Evolutionary conservation across 306 rosid species (phyloP).

Genomic region (Malus asiatica): DNA sequence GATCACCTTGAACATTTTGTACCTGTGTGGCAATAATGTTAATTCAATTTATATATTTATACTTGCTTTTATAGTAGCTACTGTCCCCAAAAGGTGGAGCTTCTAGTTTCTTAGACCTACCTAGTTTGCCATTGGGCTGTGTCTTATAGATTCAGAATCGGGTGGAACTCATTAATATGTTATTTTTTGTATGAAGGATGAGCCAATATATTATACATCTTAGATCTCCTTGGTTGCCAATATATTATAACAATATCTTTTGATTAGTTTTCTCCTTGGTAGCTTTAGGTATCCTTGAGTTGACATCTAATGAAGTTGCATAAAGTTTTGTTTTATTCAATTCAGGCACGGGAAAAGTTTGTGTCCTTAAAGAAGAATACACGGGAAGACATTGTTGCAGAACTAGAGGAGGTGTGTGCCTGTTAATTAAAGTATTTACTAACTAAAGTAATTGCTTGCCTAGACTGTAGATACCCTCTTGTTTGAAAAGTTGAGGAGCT

Average conservation of each 20-base stretch:
- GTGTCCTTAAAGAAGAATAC: conserved; percentile 89
- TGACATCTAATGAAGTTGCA: conserved; percentile 15
- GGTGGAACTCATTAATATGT: neutral
- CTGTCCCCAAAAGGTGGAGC: neutral
- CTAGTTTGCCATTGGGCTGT: neutral
- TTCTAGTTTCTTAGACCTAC: neutral
- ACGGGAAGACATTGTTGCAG: conserved; percentile 76
- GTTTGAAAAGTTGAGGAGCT: conserved; percentile 11
- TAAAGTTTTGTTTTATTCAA: conserved; percentile 15
- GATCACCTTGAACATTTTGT: neutral
- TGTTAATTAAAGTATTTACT: neutral
- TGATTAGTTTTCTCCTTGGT: neutral
- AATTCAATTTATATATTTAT: neutral
- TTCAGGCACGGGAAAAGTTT: conserved; percentile 87
- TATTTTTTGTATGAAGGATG: neutral
- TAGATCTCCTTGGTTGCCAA: neutral
- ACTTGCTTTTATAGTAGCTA: neutral
- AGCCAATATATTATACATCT: neutral
- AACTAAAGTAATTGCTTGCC: conserved; percentile 1
- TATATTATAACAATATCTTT: neutral
- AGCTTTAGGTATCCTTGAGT: neutral
- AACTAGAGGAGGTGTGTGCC: conserved; percentile 72
- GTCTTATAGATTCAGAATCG: neutral
- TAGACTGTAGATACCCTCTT: neutral
- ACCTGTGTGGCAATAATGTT: neutral